phyloP scores from a whole-genome alignment of 2,329 filamentous ascomycete genomes.

The Paraconiothyrium brasiliense region DNA sequence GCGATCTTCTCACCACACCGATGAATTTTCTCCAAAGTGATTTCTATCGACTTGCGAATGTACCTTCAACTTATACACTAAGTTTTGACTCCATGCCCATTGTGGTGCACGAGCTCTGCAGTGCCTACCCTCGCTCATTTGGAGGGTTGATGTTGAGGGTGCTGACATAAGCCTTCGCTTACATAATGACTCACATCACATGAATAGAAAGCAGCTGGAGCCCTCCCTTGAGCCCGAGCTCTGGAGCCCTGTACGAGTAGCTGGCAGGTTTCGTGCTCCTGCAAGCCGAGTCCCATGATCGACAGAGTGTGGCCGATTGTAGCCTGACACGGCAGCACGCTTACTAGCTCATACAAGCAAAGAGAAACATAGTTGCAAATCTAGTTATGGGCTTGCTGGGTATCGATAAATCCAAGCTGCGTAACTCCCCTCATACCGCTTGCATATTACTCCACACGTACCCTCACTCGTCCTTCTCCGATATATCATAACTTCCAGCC shows the following conservation, averaged over 20 bases:
- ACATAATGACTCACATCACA: conserved; percentile 5
- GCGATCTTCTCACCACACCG: no score
- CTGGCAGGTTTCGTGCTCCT: not conserved
- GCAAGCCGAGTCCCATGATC: conserved; percentile 6
- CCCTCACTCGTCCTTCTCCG: no score
- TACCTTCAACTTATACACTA: not conserved
- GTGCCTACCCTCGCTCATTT: not conserved
- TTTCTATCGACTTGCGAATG: not conserved
- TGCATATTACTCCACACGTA: not conserved
- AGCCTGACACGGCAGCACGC: conserved; percentile 8
- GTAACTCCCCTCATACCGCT: conserved; percentile 3
- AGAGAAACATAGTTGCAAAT: not conserved
- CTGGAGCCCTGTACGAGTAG: no score
- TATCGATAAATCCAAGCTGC: not conserved
- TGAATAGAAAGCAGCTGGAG: not conserved
- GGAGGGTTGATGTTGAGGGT: conserved; percentile 10
- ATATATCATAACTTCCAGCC: no score
- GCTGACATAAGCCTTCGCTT: conserved; percentile 1
- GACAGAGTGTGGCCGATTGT: not conserved
- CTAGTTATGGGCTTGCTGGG: not conserved
- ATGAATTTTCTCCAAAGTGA: not conserved
- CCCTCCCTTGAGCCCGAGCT: not conserved
- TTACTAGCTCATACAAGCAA: not conserved
- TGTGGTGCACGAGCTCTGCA: conserved; percentile 12
- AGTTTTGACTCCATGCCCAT: conserved; percentile 7